These are phyloP conservation scores for Penicillium tannophilum DNA, from an alignment of 495 filamentous ascomycete species.

Conservation along the genomic window DNA sequence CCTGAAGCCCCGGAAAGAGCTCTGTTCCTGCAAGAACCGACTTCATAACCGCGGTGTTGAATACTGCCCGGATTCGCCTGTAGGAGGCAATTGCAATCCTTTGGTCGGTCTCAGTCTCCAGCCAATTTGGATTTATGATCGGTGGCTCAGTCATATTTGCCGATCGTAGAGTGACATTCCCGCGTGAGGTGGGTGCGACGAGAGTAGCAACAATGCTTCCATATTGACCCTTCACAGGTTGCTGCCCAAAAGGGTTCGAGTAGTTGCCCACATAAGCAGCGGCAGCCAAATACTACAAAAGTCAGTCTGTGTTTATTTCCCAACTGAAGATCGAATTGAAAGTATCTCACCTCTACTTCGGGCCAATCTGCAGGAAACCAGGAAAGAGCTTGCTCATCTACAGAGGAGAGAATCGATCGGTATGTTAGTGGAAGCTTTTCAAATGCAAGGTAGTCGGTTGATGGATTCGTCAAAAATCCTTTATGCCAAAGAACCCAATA, in stretches of 20 bases:
- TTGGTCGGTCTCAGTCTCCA: constrained; percentile 55
- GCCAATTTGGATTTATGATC: constrained; percentile 58
- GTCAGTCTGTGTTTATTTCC: constrained; percentile 4
- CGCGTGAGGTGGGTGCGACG: constrained; percentile 49
- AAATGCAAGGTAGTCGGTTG: constrained; percentile 47
- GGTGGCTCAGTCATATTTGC: constrained; percentile 45
- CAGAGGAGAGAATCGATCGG: constrained; percentile 22
- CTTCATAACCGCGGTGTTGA: constrained; percentile 36
- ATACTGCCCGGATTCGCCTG: constrained; percentile 48
- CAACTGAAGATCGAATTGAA: not conserved
- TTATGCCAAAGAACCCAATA: constrained; percentile 16
- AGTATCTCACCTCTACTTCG: constrained; percentile 48
- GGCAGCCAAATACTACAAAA: constrained; percentile 32
- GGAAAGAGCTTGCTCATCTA: constrained; percentile 33
- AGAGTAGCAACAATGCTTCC: constrained; percentile 46
- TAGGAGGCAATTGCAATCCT: constrained; percentile 54
- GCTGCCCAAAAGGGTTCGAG: constrained; percentile 38
- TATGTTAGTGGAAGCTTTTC: constrained; percentile 44
- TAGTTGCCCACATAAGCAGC: constrained; percentile 46
- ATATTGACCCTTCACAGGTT: constrained; percentile 48
- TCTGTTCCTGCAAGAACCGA: constrained; percentile 49
- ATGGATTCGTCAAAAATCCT: constrained; percentile 48
- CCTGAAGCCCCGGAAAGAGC: constrained; percentile 48
- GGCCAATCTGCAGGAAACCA: constrained; percentile 59
- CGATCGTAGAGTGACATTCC: constrained; percentile 55